These are phyloP conservation scores for Fusarium zealandicum DNA, from an alignment of 2,329 filamentous ascomycete species.

Conservation along the genomic window DNA sequence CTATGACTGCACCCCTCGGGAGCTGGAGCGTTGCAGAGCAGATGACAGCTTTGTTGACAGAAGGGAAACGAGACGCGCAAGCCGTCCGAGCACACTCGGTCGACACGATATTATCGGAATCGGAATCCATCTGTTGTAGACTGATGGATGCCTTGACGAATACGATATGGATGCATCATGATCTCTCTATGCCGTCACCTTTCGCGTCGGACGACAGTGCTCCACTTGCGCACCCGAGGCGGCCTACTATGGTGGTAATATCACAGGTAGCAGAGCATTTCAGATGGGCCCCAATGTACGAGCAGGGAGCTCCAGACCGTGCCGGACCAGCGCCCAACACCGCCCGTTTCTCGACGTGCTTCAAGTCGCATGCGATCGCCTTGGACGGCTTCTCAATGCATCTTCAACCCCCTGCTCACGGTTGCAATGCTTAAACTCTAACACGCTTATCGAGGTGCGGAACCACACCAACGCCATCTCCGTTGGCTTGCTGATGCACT, in stretches of 20 bases:
- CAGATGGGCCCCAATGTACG: slow-evolving; percentile 29
- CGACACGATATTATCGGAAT: slow-evolving; percentile 31
- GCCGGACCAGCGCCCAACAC: slow-evolving; percentile 8
- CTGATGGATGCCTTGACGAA: background rate
- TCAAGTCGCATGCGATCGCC: slow-evolving; percentile 6
- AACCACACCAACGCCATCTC: slow-evolving; percentile 14
- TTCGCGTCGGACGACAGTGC: slow-evolving; percentile 13
- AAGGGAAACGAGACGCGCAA: slow-evolving; percentile 26
- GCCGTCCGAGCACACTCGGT: slow-evolving; percentile 28
- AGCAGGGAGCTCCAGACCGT: slow-evolving; percentile 23
- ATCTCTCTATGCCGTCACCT: slow-evolving; percentile 33
- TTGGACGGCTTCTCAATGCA: slow-evolving; percentile 11
- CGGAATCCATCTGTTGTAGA: slow-evolving; percentile 17
- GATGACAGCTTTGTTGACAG: slow-evolving; percentile 2
- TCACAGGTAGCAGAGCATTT: slow-evolving; percentile 21
- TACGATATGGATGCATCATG: slow-evolving; percentile 33
- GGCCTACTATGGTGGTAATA: no score
- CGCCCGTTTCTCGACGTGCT: slow-evolving; percentile 11
- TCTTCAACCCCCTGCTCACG: slow-evolving; percentile 18
- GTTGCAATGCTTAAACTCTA: slow-evolving; percentile 22
- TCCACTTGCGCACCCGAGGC: slow-evolving; percentile 8
- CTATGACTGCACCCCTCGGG: slow-evolving; percentile 8
- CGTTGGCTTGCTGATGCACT: no score
- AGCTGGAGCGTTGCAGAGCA: slow-evolving; percentile 26
- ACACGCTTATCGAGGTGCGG: slow-evolving; percentile 29